Evolutionary conservation across 2,329 filamentous ascomycete species (phyloP), one percentile per base, ranked within the genome.

Genomic region (Venturia carpophila): DNA sequence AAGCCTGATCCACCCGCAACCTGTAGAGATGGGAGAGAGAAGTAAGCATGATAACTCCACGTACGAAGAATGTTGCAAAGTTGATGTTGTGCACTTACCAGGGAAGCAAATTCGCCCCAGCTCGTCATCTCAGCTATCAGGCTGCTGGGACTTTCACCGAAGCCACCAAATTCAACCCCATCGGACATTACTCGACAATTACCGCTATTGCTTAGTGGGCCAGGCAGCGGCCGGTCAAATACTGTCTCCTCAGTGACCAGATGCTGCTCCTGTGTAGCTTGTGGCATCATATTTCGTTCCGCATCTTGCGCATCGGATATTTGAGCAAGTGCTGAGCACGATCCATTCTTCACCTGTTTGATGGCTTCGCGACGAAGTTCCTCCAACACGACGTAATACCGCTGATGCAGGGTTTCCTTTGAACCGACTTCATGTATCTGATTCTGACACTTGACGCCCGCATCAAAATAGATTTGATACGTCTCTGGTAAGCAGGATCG

Each of bases 351-450:
- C 4, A 71, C 71, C 41, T 74, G 69, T 4, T 74, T 68, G 15
- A 71, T 69, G 2, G 75, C 74, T 68, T 82, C 79, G 1, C 77
- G 72, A 17, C 78, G 72, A 11, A 84, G 70, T 67, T 83, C 81
- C 61, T 83, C 80, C 0, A 85, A 74, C 1, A 84, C 81, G 9
- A 83, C 74, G 56, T 77, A 78, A 67, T 84, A 84, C 5, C 81
- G 71, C 34, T 79, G 74, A 41, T 70, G 69, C n/a, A 76, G 62
- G 61, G 71, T 74, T 58, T 75, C 74, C 0, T 69, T 71, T 21
- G 73, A 71, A 19, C 70, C 71, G 9, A 75, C 71, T 10, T 68
- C 70, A 77, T 78, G 45, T 49, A 49, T 49, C n/a, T 49, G 45
- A 49, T 49, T 24, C 45, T 49, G 45, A 24, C 45, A 49, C 19